Percentiles rank a stretch among this genome's conserved stretches.
These are phyloP conservation scores for Nitzschia sp. DNA, from an alignment of 108 stramenopile species.

Conservation along the genomic window DNA sequence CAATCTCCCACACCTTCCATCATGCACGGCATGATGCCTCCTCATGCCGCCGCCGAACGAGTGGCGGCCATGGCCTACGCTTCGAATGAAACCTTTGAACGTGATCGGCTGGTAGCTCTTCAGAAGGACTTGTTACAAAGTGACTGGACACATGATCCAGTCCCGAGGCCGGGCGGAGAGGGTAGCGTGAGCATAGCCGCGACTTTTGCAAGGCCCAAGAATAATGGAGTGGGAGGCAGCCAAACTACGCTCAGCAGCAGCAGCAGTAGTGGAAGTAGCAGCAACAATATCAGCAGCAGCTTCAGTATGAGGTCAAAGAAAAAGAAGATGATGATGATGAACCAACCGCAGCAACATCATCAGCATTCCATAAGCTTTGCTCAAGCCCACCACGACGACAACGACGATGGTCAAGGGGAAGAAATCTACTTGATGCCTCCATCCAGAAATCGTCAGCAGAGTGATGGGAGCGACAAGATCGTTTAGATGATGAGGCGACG, in stretches of 20 bases:
- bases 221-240: not conserved
- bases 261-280: not conserved
- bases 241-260: not conserved
- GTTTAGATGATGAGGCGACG: too few relatives aligned
- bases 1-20: not conserved
- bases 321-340: too few relatives aligned
- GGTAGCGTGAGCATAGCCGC: not conserved
- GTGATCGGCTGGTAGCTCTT: conserved; percentile 27
- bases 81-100: conserved; percentile 36
- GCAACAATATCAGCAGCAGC: not conserved
- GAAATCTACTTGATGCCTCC: conserved; percentile 26
- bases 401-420: conserved; percentile 17
- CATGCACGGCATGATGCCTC: not conserved
- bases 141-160: conserved; percentile 19
- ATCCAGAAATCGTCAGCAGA: too few relatives aligned
- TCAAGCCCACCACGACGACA: conserved; percentile 12
- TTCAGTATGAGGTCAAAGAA: too few relatives aligned
- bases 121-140: conserved; percentile 40
- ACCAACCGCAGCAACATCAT: not conserved
- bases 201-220: not conserved
- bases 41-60: not conserved
- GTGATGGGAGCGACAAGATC: too few relatives aligned
- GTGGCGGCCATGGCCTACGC: conserved; percentile 8
- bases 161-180: not conserved
- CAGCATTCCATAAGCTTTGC: conserved; percentile 1